Base-by-base conservation (phyloP, 1,139 yeast species). In the Yamadazyma sp. region DNA sequence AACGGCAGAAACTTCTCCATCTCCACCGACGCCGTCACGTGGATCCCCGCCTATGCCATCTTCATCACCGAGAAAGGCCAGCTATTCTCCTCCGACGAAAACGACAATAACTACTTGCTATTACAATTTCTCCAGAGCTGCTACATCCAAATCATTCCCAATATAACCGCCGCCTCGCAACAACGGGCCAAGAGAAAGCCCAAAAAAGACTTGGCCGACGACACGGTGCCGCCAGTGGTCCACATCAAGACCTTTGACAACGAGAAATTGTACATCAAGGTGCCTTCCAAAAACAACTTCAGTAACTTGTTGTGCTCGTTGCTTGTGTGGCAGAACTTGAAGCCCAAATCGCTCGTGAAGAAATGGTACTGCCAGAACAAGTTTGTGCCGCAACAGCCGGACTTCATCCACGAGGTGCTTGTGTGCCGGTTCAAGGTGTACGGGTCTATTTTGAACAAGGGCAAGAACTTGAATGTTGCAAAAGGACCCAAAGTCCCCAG, bases 341-440 rank as follows among this genome's bases (percentile, higher is more conserved):
- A 67, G 44, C 79, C 82, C 2, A 67, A 61, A 29, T 86, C 88
- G 0, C 56, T 82, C 12, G 73, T 73, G 22, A 76, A 78, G 45
- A 82, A 82, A 54, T 73, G 81, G 80, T 67, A 64, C 44, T 65
- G 67, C 42, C 66, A 64, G 35, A 70, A 70, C 42, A 69, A 69
- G 35, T 70, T 71, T 11, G 13, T 51, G 51, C 26, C 57, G 57
- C 43, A 54, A 22, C 56, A 61, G 15, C 53, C 64, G n/a, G 50
- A 51, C 33, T 56, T 52, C 18, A 59, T 62, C 13, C 69, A 62
- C 50, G 77, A 57, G 53, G 58, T 82, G 16, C 61, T 82, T 39
- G 85, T 82, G 21, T 82, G 88, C 41, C 69, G 85, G 29, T 79
- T 82, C 51, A 80, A 78, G 54, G 70, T 82, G 1, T 82, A 62